Percentiles rank a stretch among this genome's conserved stretches.
Evolutionary conservation across 169 alveolate species (phyloP).

Genomic region (Cryptosporidium sp.): DNA sequence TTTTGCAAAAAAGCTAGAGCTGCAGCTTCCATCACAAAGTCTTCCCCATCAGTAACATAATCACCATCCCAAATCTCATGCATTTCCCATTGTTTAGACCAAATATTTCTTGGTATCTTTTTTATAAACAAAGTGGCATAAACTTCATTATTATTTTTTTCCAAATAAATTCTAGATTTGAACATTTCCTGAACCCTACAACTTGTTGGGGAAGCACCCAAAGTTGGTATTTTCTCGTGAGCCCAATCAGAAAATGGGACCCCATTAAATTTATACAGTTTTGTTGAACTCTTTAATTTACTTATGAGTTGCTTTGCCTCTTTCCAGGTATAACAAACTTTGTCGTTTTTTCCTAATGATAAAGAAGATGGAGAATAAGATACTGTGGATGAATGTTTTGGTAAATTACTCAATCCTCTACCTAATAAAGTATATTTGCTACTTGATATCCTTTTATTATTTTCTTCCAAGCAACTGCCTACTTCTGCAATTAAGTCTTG

Average conservation of each 20-base stretch:
- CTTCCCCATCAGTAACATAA: constrained; percentile 86
- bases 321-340: constrained; percentile 49
- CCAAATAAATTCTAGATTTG: constrained; percentile 59
- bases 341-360: constrained; percentile 19
- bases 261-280: constrained; percentile 68
- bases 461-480: background rate
- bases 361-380: constrained; percentile 30
- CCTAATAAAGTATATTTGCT: background rate
- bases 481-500: background rate
- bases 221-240: constrained; percentile 80
- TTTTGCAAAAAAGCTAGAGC: constrained; percentile 80
- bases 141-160: background rate
- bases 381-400: constrained; percentile 1
- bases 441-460: background rate
- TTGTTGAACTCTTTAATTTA: constrained; percentile 42
- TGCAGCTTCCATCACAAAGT: constrained; percentile 86
- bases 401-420: background rate
- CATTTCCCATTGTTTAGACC: constrained; percentile 83
- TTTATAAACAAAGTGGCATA: constrained; percentile 77
- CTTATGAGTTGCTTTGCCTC: constrained; percentile 57
- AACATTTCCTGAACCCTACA: constrained; percentile 82
- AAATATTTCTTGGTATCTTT: constrained; percentile 81
- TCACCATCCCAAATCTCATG: constrained; percentile 82
- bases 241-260: constrained; percentile 79
- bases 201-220: constrained; percentile 82